phyloP scores from a whole-genome alignment of 2,329 filamentous ascomycete species.

The Cladosporium sp. region DNA sequence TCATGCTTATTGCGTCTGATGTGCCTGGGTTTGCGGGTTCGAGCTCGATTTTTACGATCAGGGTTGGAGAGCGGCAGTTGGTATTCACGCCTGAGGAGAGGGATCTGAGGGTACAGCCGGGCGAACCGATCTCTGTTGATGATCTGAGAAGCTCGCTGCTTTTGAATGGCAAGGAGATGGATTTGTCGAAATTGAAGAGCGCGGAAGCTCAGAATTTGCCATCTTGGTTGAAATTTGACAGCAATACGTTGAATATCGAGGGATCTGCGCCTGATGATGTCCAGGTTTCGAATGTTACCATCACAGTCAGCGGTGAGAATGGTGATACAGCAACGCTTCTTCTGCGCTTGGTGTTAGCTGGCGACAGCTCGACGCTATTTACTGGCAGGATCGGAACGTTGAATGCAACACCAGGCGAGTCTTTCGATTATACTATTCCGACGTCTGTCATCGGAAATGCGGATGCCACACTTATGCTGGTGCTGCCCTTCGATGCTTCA shows the following conservation, averaged over 20 bases:
- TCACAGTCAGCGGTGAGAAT: conserved; percentile 57
- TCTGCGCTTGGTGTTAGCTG: conserved; percentile 41
- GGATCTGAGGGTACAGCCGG: conserved; percentile 31
- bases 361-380: conserved; percentile 38
- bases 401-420: conserved; percentile 46
- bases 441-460: conserved; percentile 38
- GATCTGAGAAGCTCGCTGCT: conserved; percentile 31
- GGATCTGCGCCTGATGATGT: conserved; percentile 62
- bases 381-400: conserved; percentile 40
- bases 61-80: conserved; percentile 67
- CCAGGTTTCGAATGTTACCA: conserved; percentile 57
- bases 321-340: conserved; percentile 57
- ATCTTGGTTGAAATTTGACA: conserved; percentile 65
- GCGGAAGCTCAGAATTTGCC: conserved; percentile 54
- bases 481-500: conserved; percentile 39
- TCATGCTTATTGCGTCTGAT: conserved; percentile 74
- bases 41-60: conserved; percentile 63
- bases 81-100: conserved; percentile 50
- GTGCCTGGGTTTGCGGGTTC: conserved; percentile 70
- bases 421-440: conserved; percentile 48
- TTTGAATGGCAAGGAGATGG: conserved; percentile 39
- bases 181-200: conserved; percentile 47
- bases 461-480: conserved; percentile 41
- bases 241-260: conserved; percentile 55
- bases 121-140: conserved; percentile 29